phyloP scores from a whole-genome alignment of 352 stramenopile genomes.

The Thalassiosira livingstoniorum region DNA sequence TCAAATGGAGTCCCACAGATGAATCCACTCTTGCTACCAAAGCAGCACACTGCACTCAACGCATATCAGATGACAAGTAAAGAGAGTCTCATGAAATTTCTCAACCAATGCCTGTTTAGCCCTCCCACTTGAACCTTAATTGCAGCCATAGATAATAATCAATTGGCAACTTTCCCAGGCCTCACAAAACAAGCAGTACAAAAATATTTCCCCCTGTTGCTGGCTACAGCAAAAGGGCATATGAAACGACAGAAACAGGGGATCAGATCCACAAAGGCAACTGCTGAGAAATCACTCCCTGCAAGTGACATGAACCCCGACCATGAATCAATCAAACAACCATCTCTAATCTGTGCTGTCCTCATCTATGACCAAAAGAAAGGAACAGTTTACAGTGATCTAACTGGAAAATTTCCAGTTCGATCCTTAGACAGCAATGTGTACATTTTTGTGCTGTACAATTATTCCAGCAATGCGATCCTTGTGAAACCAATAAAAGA shows the following conservation, averaged over 20 bases:
- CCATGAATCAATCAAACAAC: not conserved
- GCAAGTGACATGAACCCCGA: not conserved
- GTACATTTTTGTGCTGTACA: slow-evolving; percentile 3
- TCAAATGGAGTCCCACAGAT: no score
- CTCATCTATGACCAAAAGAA: slow-evolving; percentile 25
- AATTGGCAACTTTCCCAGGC: not conserved
- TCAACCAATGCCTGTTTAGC: slow-evolving; percentile 25
- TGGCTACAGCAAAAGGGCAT: slow-evolving; percentile 13
- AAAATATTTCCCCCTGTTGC: not conserved
- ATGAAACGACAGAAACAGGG: slow-evolving; percentile 5
- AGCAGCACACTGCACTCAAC: no score
- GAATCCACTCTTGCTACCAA: no score
- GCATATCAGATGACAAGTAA: no score
- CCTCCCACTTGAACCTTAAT: slow-evolving; percentile 8
- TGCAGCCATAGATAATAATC: slow-evolving; percentile 24
- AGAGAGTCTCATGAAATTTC: no score
- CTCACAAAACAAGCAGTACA: not conserved
- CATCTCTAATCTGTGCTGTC: slow-evolving; percentile 2
- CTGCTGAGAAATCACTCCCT: no score
- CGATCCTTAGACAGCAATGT: not conserved
- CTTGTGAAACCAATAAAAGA: not conserved
- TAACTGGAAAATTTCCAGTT: not conserved
- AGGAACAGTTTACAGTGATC: slow-evolving; percentile 31
- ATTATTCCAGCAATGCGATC: slow-evolving; percentile 11
- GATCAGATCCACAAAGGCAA: not conserved